phyloP scores from a whole-genome alignment of 306 rosid species.

The Alnus glutinosa region DNA sequence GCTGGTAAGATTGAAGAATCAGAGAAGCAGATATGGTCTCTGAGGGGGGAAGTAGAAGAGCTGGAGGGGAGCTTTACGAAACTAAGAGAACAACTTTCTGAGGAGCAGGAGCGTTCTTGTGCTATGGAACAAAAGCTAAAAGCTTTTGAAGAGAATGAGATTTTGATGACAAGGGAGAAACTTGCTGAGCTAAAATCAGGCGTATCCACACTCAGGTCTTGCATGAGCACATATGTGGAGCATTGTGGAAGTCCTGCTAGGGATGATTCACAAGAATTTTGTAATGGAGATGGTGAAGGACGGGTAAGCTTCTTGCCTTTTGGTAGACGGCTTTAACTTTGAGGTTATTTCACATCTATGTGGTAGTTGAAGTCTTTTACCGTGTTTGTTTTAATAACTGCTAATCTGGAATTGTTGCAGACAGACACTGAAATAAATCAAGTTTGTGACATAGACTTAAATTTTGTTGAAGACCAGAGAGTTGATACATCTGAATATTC shows the following conservation, averaged over 20 bases:
- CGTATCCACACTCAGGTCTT: conserved; percentile 68
- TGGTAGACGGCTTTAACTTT: conserved; percentile 34
- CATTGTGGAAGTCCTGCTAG: conserved; percentile 38
- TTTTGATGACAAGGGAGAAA: conserved; percentile 69
- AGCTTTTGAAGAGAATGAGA: conserved; percentile 53
- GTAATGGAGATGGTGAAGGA: conserved; percentile 42
- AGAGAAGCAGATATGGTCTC: conserved; percentile 38
- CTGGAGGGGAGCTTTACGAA: conserved; percentile 48
- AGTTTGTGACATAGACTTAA: conserved; percentile 27
- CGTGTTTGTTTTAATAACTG: conserved; percentile 36
- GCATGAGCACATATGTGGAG: conserved; percentile 58
- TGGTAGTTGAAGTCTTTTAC: conserved; percentile 34
- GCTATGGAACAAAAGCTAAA: conserved; percentile 61
- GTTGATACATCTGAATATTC: conserved; percentile 32
- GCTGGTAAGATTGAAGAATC: conserved; percentile 52
- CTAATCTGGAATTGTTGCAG: conserved; percentile 65
- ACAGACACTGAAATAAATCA: conserved; percentile 40
- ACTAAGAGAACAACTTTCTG: conserved; percentile 54
- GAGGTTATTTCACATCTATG: conserved; percentile 35
- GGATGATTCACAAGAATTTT: conserved; percentile 40
- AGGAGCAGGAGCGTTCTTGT: conserved; percentile 55
- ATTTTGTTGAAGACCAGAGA: conserved; percentile 33
- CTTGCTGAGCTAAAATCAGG: conserved; percentile 70
- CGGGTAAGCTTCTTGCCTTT: conserved; percentile 64
- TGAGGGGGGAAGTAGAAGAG: conserved; percentile 40